Evolutionary conservation across 768 basidiomycete species (phyloP).

Genomic region (Tylopilus felleus): DNA sequence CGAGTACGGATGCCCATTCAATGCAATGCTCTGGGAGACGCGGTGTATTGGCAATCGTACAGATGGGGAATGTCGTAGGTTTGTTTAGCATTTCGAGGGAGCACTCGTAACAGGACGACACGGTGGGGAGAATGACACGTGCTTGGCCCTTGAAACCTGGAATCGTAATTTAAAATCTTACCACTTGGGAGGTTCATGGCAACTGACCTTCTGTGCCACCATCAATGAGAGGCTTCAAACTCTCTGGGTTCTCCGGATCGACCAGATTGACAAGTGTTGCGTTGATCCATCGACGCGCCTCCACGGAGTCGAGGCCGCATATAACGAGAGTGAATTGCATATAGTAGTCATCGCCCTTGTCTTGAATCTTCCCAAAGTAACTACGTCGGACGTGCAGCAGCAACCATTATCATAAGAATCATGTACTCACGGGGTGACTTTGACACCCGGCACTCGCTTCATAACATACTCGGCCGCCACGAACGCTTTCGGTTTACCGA

Average conservation of each 20-base stretch:
- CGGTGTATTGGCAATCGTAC: constrained; percentile 98
- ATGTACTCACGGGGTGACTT: constrained; percentile 83
- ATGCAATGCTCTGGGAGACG: constrained; percentile 98
- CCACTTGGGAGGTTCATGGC: neutral
- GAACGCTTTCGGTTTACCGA: constrained; percentile 90
- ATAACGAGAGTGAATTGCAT: constrained; percentile 96
- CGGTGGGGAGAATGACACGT: constrained; percentile 90
- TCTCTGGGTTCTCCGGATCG: constrained; percentile 89
- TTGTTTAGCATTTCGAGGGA: constrained; percentile 98
- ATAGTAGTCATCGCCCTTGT: constrained; percentile 94
- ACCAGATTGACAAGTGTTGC: constrained; percentile 95
- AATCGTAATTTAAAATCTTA: neutral
- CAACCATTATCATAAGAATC: neutral
- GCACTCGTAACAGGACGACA: constrained; percentile 97
- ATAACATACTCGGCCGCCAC: constrained; percentile 96
- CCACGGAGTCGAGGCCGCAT: constrained; percentile 95
- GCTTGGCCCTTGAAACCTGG: constrained; percentile 98
- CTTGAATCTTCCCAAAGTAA: constrained; percentile 97
- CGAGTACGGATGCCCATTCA: constrained; percentile 98
- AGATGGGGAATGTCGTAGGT: constrained; percentile 94
- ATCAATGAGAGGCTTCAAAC: constrained; percentile 94
- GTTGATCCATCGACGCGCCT: constrained; percentile 98
- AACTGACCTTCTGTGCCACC: constrained; percentile 92
- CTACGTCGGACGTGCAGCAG: constrained; percentile 39
- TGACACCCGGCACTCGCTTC: constrained; percentile 94